Evolutionary conservation across 31 red algal species (phyloP).

Genomic region (Porphyra umbilicalis): DNA sequence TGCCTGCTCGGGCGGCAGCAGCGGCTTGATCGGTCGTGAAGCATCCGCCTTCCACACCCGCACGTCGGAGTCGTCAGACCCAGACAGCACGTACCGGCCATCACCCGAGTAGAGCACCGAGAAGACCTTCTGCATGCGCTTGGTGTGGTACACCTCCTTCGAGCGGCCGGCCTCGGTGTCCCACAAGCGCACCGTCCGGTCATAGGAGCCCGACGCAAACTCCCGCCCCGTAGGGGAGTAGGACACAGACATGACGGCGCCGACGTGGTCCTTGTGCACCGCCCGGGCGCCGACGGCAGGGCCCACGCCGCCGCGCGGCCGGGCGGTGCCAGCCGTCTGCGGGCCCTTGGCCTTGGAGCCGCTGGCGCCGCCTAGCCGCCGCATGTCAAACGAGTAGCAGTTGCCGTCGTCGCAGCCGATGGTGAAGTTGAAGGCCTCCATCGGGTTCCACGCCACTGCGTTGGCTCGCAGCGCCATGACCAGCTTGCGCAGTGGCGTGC

Average conservation of each 20-base stretch:
- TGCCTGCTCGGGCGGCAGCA: slow-evolving; percentile 66
- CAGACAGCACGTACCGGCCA: slow-evolving; percentile 69
- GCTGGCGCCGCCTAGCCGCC: slow-evolving; percentile 22
- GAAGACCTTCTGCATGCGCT: slow-evolving; percentile 96
- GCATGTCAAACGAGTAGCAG: slow-evolving; percentile 88
- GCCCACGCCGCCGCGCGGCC: background rate
- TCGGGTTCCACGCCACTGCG: slow-evolving; percentile 94
- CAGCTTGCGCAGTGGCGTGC: slow-evolving; percentile 51
- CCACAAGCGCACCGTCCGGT: slow-evolving; percentile 87
- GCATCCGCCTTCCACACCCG: slow-evolving; percentile 98
- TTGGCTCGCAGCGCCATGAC: slow-evolving; percentile 84
- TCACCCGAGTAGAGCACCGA: slow-evolving; percentile 75
- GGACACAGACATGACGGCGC: slow-evolving; percentile 89
- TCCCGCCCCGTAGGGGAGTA: slow-evolving; percentile 90
- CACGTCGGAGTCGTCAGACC: slow-evolving; percentile 89
- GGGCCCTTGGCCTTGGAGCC: background rate
- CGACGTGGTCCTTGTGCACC: slow-evolving; percentile 81
- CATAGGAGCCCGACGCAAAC: slow-evolving; percentile 90
- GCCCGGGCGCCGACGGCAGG: slow-evolving; percentile 7
- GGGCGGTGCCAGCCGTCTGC: background rate
- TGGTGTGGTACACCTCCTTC: slow-evolving; percentile 93
- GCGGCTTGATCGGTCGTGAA: slow-evolving; percentile 65
- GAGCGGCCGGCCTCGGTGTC: slow-evolving; percentile 12
- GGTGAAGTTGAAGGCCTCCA: slow-evolving; percentile 79
- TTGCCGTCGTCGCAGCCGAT: slow-evolving; percentile 94